Base-by-base conservation (phyloP, 805 yeast genomes). In the Wickerhamomyces hampshirensis region DNA sequence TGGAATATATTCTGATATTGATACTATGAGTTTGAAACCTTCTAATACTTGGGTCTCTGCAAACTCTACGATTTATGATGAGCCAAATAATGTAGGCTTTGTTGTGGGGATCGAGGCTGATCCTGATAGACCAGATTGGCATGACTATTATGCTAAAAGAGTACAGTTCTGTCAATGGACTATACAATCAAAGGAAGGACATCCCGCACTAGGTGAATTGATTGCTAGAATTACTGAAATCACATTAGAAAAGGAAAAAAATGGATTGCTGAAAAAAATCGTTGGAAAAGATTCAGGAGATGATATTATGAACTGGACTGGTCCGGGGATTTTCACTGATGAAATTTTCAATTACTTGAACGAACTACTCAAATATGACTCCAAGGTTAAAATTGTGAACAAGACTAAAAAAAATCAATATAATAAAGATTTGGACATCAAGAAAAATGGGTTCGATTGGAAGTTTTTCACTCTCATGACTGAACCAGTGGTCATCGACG, bases 121-220 rank as follows among this genome's bases (percentile, higher is more conserved):
- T 51, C 97, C 98, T 0, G 97, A 91, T 57, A 69, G 98, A 47
- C 81, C 81, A 0, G 98, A 91, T 59, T 93, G 98, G 98, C 64
- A 72, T 19, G 82, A 81, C 6, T 88, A 94, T 89, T 91, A 87
- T 55, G 94, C 97, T 0, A 71, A 97, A 34, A 69, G 98, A 43
- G 77, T 91, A 30, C 98, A 91, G 63, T 84, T 91, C 53, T 89
- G 98, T 56, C 98, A 91, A 62, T 91, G 98, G 98, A 87, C 96
- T 0, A 80, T 91, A 33, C 91, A 84, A 61, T 74, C 87, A 14
- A 91, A 88, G 53, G 75, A 72, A 15, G 98, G 98, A 1, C 98
- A 93, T 55, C 98, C 98, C 1, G 70, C 85, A 57, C 65, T 91
- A 35, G 70, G 93, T 13, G 93, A 85, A 50, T 61, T 91, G 47